Evolutionary conservation across 2,329 filamentous ascomycete species (phyloP), one percentile per base, ranked within the genome.

Genomic region (Claviceps quebecensis): DNA sequence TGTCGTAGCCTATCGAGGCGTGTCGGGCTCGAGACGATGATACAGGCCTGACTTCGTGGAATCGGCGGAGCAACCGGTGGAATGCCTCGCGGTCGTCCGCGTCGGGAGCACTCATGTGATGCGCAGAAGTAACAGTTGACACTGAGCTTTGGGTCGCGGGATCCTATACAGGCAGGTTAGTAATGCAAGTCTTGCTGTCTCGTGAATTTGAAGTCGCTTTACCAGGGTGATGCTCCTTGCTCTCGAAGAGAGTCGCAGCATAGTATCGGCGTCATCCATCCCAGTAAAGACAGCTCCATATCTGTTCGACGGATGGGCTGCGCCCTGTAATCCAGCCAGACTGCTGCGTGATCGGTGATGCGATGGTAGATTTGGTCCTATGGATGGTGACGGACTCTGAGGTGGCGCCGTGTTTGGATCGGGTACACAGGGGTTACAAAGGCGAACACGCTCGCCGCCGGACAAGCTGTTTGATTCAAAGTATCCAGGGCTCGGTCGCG

Each of bases 361-460:
- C 11, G 65, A 43, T 39, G 68, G 64, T 6, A 67, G 62, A 4
- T 67, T 55, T 22, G 61, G 60, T 14, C 49, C 52, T 17, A 60
- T 56, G 16, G 67, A 59, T 3, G 66, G 62, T 6, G 61, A 62
- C 26, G 70, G 69, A 22, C 69, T 66, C 52, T 71, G 70, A 6
- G 77, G 77, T 29, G 77, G 78, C 19, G 75, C 71, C 7, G 71
- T 79, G 59, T 81, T 81, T 5, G 78, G 78, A 54, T 81, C 78
- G 13, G 77, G 78, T 7, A 81, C 78, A 56, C 78, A 81, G 1
- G 78, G 78, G 57, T 81, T 81, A 63, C 78, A 81, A 13, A 81
- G 71, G 48, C 78, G 68, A 47, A 81, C 78, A 44, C 75, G 69
- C 58, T 80, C 77, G 26, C 78, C 78, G 16, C 78, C 77, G 4